These are phyloP conservation scores for Pharnaceum exiguum DNA, from an alignment of 148 eudicot species.

Conservation along the genomic window DNA sequence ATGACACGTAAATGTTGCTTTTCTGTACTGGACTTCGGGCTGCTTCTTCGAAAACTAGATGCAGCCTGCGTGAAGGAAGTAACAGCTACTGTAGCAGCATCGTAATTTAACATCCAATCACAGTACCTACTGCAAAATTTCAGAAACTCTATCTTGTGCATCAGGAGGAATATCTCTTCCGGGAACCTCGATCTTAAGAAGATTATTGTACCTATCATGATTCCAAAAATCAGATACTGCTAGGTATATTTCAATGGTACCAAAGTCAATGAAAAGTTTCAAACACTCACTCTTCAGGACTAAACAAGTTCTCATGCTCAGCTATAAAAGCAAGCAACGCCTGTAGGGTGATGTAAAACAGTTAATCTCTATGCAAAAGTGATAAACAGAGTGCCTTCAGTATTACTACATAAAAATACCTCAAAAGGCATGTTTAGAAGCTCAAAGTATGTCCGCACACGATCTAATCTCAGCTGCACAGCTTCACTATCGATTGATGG, in stretches of 20 bases:
- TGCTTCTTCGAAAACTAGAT: neutral
- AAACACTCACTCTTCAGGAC: constrained; percentile 72
- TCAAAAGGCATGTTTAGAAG: constrained; percentile 96
- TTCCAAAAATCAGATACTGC: constrained; percentile 8
- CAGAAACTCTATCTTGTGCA: constrained; percentile 58
- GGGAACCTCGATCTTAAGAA: constrained; percentile 73
- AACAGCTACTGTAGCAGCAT: neutral
- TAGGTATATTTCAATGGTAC: constrained; percentile 6
- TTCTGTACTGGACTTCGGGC: neutral
- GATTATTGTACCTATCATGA: constrained; percentile 59
- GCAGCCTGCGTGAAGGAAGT: neutral
- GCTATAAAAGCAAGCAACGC: constrained; percentile 89
- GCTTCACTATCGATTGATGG: constrained; percentile 83
- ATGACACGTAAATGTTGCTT: constrained; percentile 8
- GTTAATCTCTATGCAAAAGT: constrained; percentile 1
- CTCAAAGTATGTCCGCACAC: constrained; percentile 92
- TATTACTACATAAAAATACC: constrained; percentile 34
- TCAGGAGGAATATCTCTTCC: constrained; percentile 91
- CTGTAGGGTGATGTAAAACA: constrained; percentile 34
- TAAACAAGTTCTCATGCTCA: constrained; percentile 77
- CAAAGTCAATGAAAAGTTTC: neutral
- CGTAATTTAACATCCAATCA: neutral
- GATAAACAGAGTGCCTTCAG: neutral
- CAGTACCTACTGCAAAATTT: constrained; percentile 35
- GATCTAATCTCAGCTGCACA: constrained; percentile 77